Evolutionary conservation across 1,284 basidiomycete species (phyloP).

Genomic region (Peniophora sp.): DNA sequence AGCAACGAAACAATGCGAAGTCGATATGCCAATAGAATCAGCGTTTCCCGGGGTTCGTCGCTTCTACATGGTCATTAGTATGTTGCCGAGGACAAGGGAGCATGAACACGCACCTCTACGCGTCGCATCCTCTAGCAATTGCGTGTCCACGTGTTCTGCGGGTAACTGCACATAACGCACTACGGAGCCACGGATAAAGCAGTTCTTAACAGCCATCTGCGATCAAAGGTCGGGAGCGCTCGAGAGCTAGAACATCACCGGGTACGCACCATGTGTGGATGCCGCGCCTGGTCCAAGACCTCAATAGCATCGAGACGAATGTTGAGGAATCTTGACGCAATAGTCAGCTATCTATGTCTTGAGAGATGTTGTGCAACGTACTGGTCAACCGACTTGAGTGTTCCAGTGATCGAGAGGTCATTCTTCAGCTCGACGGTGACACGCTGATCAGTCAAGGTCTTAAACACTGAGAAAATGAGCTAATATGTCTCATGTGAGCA

Average conservation of each 20-base stretch:
- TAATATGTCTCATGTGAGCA: constrained; percentile 27
- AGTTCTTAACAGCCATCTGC: constrained; percentile 99
- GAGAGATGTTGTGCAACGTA: constrained; percentile 32
- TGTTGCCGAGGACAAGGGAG: not conserved
- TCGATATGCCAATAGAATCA: not conserved
- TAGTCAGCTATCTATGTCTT: not conserved
- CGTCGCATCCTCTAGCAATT: constrained; percentile 94
- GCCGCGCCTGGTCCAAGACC: constrained; percentile 86
- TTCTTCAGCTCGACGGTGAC: constrained; percentile 99
- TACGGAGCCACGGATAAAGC: constrained; percentile 97
- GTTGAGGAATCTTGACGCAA: constrained; percentile 76
- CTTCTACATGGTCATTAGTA: constrained; percentile 5
- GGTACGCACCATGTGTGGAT: constrained; percentile 89
- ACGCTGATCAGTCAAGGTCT: constrained; percentile 94
- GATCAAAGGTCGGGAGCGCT: not conserved
- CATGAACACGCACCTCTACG: constrained; percentile 65
- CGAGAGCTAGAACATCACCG: not conserved
- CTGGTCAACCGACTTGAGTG: constrained; percentile 98
- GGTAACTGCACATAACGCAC: constrained; percentile 96
- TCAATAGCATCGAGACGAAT: constrained; percentile 94
- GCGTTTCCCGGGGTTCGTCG: constrained; percentile 9
- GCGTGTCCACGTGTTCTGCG: constrained; percentile 90
- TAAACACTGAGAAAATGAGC: constrained; percentile 98
- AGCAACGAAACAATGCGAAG: not conserved
- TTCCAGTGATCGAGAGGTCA: constrained; percentile 94